phyloP scores from a whole-genome alignment of 1,284 basidiomycete species.

The Leccinum olivaceoglutinosum region DNA sequence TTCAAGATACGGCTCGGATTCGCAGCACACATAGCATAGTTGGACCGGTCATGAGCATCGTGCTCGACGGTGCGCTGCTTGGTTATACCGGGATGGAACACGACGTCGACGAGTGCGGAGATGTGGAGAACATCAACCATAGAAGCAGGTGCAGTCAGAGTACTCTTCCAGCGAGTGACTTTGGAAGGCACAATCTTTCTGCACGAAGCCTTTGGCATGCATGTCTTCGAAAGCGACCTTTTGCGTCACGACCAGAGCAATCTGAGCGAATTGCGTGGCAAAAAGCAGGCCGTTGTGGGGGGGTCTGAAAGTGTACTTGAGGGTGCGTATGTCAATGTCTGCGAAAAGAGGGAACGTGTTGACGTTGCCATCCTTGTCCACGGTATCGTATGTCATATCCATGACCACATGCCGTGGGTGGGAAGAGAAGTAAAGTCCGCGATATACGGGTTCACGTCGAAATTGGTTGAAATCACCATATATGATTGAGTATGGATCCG shows the following conservation, averaged over 20 bases:
- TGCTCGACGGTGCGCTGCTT: constrained; percentile 99
- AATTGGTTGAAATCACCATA: constrained; percentile 95
- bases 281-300: constrained; percentile 86
- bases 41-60: constrained; percentile 86
- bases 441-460: constrained; percentile 98
- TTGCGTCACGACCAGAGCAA: constrained; percentile 95
- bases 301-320: constrained; percentile 95
- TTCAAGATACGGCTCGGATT: constrained; percentile 94
- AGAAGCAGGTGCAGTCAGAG: constrained; percentile 78
- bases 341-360: constrained; percentile 92
- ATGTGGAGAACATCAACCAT: constrained; percentile 95
- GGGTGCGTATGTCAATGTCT: constrained; percentile 88
- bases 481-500: constrained; percentile 88
- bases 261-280: constrained; percentile 98
- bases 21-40: constrained; percentile 98
- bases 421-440: constrained; percentile 92
- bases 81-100: constrained; percentile 99
- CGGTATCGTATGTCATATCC: constrained; percentile 97
- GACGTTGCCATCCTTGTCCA: constrained; percentile 92
- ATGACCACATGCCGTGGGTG: constrained; percentile 98
- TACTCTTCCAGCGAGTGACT: constrained; percentile 97
- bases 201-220: constrained; percentile 92
- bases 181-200: constrained; percentile 80
- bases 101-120: constrained; percentile 94
- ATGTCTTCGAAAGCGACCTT: constrained; percentile 98